These are phyloP conservation scores for Naganishia vaughanmartiniae DNA, from an alignment of 768 basidiomycete genomes.

Conservation along the genomic window DNA sequence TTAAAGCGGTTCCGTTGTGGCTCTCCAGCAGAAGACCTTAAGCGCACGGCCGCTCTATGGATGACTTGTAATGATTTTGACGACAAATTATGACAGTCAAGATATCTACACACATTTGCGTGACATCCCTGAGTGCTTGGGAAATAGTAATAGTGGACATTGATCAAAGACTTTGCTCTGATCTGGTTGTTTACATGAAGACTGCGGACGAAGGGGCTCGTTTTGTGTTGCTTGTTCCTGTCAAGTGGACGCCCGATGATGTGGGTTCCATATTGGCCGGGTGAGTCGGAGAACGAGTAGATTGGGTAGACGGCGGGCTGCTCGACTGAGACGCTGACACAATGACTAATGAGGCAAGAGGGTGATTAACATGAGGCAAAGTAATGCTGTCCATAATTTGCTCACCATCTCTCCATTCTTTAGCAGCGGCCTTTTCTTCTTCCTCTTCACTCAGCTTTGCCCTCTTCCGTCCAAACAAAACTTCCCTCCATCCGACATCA, in stretches of 20 bases:
- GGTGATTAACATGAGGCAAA: no score
- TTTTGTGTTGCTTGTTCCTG: background rate
- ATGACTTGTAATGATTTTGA: background rate
- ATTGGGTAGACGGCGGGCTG: background rate
- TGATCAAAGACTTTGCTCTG: background rate
- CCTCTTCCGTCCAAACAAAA: constrained; percentile 50
- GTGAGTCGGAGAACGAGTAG: constrained; percentile 6
- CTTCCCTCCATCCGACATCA: constrained; percentile 48
- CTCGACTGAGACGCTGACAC: background rate
- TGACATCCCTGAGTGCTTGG: background rate
- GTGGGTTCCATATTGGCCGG: constrained; percentile 7
- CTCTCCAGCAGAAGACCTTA: background rate
- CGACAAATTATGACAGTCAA: background rate
- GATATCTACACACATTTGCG: background rate
- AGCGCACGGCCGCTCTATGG: background rate
- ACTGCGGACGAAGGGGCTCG: constrained; percentile 28
- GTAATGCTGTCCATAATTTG: background rate
- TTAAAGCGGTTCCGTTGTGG: background rate
- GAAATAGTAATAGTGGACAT: background rate
- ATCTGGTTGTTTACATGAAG: constrained; percentile 12
- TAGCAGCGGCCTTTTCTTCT: constrained; percentile 32
- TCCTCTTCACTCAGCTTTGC: constrained; percentile 33
- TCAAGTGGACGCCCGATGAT: background rate
- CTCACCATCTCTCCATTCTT: constrained; percentile 38
- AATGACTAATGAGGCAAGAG: background rate